Base-by-base conservation (phyloP, 441 rosid species). In the Pelargonium citronellum region DNA sequence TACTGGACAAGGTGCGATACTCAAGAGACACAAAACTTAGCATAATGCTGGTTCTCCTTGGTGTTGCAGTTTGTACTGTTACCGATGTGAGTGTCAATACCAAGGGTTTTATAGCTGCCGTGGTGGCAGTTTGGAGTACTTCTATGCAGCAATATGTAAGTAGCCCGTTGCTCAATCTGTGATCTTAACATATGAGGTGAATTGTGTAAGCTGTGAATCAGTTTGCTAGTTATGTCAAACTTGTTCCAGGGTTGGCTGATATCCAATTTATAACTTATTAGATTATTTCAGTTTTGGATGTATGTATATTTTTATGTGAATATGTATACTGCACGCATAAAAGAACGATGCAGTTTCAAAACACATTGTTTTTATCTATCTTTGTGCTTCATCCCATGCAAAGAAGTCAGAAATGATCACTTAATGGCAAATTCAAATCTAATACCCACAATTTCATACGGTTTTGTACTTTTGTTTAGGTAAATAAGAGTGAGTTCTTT, bases 21-120 rank as follows among this genome's bases (percentile, higher is more conserved):
- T 88, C 93, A 22, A 83, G 91, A 81, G 86, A 87, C 73, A 87
- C 93, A 77, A 88, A 88, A 81, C 82, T 88, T 70, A 86, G 93
- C 82, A 88, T 88, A 66, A 79, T 76, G 62, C 51, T 87, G 46
- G 93, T 88, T 83, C 85, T 88, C 73, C 70, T 87, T 66, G 93
- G 93, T 66, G 93, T 88, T 73, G 88, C 89, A 68, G 93, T 88
- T 72, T 86, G 89, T 73, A 88, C 93, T 53, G 80, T 88, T 24
- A 88, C 93, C 24, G 91, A 88, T 81, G 89, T 88, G 71, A 88
- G 93, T 71, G 91, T 88, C n/a, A 88, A 85, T 71, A 71, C 75
- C 65, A 88, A 78, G 81, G 91, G 91, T 68, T 85, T 88, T 46
- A 61, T 85, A 57, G 91, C 91, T 17, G 93, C 93, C 69, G 81